Evolutionary conservation across 1,139 yeast genomes (phyloP).

Genomic region (Debaryomyces sp.): DNA sequence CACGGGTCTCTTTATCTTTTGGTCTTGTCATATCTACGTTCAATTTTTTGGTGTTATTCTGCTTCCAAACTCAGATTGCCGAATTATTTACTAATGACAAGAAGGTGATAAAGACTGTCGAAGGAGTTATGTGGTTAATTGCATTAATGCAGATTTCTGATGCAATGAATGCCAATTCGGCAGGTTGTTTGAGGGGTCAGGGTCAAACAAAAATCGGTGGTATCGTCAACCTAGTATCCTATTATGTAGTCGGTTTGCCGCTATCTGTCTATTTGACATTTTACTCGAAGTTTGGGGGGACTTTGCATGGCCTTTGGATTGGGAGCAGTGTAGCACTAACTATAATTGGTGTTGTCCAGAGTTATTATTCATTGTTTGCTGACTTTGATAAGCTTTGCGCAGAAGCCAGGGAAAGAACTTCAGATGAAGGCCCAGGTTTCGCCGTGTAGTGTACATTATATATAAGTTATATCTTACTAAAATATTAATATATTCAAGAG

Average conservation of each 20-base stretch:
- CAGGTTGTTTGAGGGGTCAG: conserved; percentile 63
- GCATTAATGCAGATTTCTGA: conserved; percentile 61
- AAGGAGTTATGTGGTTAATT: conserved; percentile 52
- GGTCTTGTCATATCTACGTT: conserved; percentile 45
- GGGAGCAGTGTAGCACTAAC: conserved; percentile 54
- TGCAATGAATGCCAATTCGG: conserved; percentile 60
- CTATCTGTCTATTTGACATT: conserved; percentile 51
- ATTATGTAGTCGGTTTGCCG: conserved; percentile 57
- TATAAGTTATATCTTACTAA: not conserved
- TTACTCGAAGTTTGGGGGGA: conserved; percentile 44
- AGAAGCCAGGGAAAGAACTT: conserved; percentile 44
- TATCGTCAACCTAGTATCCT: conserved; percentile 53
- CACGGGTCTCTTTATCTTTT: conserved; percentile 48
- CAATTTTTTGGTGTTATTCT: conserved; percentile 41
- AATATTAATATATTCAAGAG: not conserved
- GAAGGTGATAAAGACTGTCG: conserved; percentile 42
- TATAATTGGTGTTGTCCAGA: conserved; percentile 55
- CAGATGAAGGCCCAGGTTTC: conserved; percentile 7
- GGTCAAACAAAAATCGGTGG: conserved; percentile 64
- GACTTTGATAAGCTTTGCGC: conserved; percentile 43
- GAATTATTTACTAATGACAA: conserved; percentile 43
- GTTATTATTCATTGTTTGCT: conserved; percentile 44
- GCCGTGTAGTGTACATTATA: not conserved
- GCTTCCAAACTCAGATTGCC: conserved; percentile 42
- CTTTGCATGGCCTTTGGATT: conserved; percentile 56